Conservation (phyloP, 2,329 filamentous ascomycete genomes). For the Fusarium hainanense region DNA sequence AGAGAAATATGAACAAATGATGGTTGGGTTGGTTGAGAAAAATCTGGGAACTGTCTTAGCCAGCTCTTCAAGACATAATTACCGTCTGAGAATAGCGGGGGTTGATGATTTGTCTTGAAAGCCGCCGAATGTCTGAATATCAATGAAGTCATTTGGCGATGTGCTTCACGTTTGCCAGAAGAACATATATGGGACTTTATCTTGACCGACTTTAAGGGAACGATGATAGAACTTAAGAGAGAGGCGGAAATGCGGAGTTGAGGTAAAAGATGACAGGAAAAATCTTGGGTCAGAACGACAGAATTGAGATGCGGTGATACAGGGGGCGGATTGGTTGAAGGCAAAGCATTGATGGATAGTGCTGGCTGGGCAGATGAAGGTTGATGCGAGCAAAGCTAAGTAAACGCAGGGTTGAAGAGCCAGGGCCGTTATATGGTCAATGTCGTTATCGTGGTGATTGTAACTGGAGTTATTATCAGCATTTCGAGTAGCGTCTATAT, state of each 20-base stretch:
- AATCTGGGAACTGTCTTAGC: slow-evolving; percentile 17
- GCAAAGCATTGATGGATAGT: slow-evolving; percentile 18
- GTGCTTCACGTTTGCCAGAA: not conserved
- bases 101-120: slow-evolving; percentile 20
- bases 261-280: slow-evolving; percentile 22
- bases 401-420: slow-evolving; percentile 23
- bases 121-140: not conserved
- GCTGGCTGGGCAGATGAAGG: slow-evolving; percentile 16
- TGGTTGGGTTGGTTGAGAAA: not conserved
- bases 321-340: slow-evolving; percentile 29
- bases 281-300: slow-evolving; percentile 16
- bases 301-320: slow-evolving; percentile 27
- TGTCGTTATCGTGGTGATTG: slow-evolving; percentile 29
- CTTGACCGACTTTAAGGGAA: slow-evolving; percentile 8
- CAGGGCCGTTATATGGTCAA: slow-evolving; percentile 29
- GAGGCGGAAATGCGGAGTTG: slow-evolving; percentile 21
- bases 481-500: slow-evolving; percentile 11
- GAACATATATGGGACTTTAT: not conserved
- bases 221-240: slow-evolving; percentile 10
- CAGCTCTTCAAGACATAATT: slow-evolving; percentile 13
- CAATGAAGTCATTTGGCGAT: slow-evolving; percentile 1
- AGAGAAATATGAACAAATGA: not conserved
- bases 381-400: slow-evolving; percentile 38
- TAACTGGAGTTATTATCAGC: slow-evolving; percentile 20
- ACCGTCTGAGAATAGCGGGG: slow-evolving; percentile 19